These are phyloP conservation scores for Apiospora saccharicola DNA, from an alignment of 2,329 filamentous ascomycete species.

Conservation along the genomic window DNA sequence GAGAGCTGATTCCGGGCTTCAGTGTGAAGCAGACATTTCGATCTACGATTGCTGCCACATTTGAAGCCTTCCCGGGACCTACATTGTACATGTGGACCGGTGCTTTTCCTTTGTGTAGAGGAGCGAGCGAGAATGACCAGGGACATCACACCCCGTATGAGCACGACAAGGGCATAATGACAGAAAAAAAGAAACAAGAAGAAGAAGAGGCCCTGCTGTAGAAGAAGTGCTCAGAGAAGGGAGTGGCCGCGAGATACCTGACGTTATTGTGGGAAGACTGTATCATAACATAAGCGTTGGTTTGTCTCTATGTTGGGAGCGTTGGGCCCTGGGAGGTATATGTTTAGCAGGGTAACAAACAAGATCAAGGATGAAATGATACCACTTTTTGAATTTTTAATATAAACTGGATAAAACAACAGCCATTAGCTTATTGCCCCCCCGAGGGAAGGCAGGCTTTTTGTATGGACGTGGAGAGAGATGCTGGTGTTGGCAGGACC, in stretches of 20 bases:
- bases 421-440: neutral
- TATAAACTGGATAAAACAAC: neutral
- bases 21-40: neutral
- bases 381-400: slow-evolving; percentile 14
- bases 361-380: slow-evolving; percentile 22
- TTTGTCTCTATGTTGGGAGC: slow-evolving; percentile 6
- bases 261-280: slow-evolving; percentile 17
- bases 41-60: neutral
- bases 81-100: neutral
- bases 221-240: neutral
- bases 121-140: neutral
- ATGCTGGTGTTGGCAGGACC: no score
- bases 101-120: slow-evolving; percentile 9
- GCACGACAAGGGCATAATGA: neutral
- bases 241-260: neutral
- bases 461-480: no score
- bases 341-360: slow-evolving; percentile 20
- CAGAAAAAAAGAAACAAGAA: neutral
- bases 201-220: neutral
- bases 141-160: neutral
- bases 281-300: slow-evolving; percentile 18
- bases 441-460: no score
- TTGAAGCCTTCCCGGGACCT: neutral
- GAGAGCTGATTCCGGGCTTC: neutral
- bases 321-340: slow-evolving; percentile 5